phyloP scores from a whole-genome alignment of 1,139 yeast species.

The Taphrina flavorubra region DNA sequence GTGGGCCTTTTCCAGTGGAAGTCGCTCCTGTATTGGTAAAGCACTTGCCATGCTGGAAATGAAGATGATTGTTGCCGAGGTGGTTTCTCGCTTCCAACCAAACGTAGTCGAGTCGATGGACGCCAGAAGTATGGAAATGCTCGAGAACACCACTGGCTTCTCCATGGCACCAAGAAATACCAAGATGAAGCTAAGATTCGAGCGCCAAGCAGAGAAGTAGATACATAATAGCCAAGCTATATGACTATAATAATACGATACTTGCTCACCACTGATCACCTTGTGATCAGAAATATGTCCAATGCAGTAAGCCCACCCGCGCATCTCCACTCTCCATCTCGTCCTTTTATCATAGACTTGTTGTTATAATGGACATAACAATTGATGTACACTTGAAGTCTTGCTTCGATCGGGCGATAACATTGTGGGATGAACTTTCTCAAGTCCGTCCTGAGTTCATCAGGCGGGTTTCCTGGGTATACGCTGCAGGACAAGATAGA shows the following conservation, averaged over 20 bases:
- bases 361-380: not conserved
- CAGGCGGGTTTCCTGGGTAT: constrained; percentile 44
- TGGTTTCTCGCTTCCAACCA: not conserved
- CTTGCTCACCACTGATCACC: not conserved
- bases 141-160: constrained; percentile 3
- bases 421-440: constrained; percentile 45
- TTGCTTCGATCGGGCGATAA: not conserved
- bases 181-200: not conserved
- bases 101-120: not conserved
- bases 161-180: constrained; percentile 6
- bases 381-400: too few species aligned
- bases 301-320: not conserved
- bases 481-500: constrained; percentile 45
- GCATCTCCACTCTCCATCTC: constrained; percentile 3
- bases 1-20: constrained; percentile 23
- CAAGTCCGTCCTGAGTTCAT: constrained; percentile 46
- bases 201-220: not conserved
- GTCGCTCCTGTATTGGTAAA: constrained; percentile 31
- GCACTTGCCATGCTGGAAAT: constrained; percentile 16
- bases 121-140: not conserved
- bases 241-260: too few species aligned
- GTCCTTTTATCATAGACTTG: not conserved
- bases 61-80: constrained; percentile 10
- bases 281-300: not conserved
- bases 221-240: not conserved